These are phyloP conservation scores for Solanum boliviense DNA, from an alignment of 257 asterid genomes.

Conservation along the genomic window DNA sequence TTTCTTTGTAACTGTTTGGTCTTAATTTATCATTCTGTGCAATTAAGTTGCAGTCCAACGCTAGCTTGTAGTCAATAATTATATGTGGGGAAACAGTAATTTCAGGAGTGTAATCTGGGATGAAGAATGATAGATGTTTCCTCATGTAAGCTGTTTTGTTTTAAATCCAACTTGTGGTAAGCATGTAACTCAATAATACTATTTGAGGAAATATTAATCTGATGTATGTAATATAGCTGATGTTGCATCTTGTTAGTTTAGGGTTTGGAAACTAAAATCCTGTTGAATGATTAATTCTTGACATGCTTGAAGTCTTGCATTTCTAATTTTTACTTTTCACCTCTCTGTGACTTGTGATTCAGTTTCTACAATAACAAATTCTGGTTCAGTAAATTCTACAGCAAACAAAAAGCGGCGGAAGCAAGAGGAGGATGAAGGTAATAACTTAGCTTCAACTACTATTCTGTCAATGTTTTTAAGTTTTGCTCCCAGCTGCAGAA, in stretches of 20 bases:
- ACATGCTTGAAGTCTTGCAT: not conserved
- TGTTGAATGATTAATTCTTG: not conserved
- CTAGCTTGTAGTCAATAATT: not conserved
- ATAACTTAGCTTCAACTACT: not conserved
- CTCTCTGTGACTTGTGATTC: not conserved
- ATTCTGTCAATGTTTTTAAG: not conserved
- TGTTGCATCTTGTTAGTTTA: not conserved
- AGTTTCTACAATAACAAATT: not conserved
- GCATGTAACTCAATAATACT: not conserved
- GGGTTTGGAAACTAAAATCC: not conserved
- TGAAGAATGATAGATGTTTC: not conserved
- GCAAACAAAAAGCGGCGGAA: conserved; percentile 58
- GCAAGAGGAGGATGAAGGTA: conserved; percentile 66
- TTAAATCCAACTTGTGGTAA: not conserved
- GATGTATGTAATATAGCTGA: not conserved
- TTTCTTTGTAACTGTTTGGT: not conserved
- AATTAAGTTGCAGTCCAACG: not conserved
- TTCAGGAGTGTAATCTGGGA: not conserved
- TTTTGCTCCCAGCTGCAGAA: not conserved
- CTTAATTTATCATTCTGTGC: not conserved
- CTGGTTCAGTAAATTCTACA: conserved; percentile 5
- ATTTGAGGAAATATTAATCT: not conserved
- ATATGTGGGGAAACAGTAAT: not conserved
- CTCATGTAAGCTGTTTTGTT: not conserved
- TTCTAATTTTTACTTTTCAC: not conserved